Conservation (phyloP, 2,329 filamentous ascomycete genomes). For the Paradendryphiella salina region DNA sequence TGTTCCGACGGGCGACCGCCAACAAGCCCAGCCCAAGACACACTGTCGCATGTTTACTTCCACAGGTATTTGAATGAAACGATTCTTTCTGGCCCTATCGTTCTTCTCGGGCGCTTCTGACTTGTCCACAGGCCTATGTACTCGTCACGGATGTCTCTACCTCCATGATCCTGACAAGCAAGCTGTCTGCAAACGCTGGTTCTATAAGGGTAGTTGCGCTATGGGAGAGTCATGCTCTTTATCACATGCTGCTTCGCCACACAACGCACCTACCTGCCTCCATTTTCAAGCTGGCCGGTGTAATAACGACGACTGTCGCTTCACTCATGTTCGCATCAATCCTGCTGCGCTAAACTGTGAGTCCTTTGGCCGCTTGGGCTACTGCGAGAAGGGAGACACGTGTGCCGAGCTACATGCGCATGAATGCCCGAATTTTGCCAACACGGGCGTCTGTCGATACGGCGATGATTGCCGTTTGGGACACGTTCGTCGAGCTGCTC, state of each 20-base stretch:
- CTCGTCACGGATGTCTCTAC: conserved; percentile 78
- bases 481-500: conserved; percentile 67
- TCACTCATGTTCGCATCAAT: conserved; percentile 80
- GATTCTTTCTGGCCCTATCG: conserved; percentile 8
- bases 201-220: conserved; percentile 77
- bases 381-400: conserved; percentile 77
- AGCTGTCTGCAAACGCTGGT: conserved; percentile 84
- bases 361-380: conserved; percentile 82
- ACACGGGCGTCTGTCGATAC: conserved; percentile 77
- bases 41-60: conserved; percentile 37
- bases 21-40: conserved; percentile 12
- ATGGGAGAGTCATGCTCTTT: conserved; percentile 83
- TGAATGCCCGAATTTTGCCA: conserved; percentile 95
- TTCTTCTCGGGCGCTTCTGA: conserved; percentile 21
- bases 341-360: conserved; percentile 79
- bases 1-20: conserved; percentile 7
- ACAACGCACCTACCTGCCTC: conserved; percentile 85
- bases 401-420: conserved; percentile 85
- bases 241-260: conserved; percentile 80
- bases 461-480: conserved; percentile 77
- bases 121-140: conserved; percentile 68
- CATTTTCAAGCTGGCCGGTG: conserved; percentile 91
- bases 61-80: conserved; percentile 36
- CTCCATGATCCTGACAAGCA: conserved; percentile 84
- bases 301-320: conserved; percentile 81